Base-by-base conservation (phyloP, 83 land plant genomes). In the Isoetes engelmannii region DNA sequence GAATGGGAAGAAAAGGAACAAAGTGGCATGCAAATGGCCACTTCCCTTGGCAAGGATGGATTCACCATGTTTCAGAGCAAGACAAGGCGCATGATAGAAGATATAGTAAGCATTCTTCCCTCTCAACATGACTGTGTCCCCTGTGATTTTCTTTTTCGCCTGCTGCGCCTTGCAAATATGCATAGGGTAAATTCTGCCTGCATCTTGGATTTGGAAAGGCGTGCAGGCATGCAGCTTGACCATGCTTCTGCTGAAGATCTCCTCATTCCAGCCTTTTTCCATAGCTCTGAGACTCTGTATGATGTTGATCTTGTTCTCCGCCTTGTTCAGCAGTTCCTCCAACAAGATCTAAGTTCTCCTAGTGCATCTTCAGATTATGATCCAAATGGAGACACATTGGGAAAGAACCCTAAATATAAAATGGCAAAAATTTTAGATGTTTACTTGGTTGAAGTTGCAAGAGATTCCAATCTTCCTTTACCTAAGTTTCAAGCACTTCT, bases 151-250 rank as follows among this genome's bases (percentile, higher is more conserved):
- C 78, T 87, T 6, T 82, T 93, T 4, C 69, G 82, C 41, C 53
- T 93, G 5, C 71, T 93, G 28, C 74, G 89, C 28, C 72, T 84
- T 70, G 98, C 92, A 1, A 90, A 81, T 63, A 80, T 86, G 82
- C 47, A 83, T 73, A 80, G 81, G 41, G 92, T 80, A 45, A 83
- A 86, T 6, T 80, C 87, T 0, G 84, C 83, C 12, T 78, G 84
- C 65, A 84, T 76, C 4, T 82, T 81, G 5, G 96, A 90, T 54
- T 65, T 93, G 63, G 98, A 93, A 81, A 84, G 83, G 72, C 53
- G 96, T 47, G 87, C 86, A 6, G 98, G 88, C 6, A 84, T 84
- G 92, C 96, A 87, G 73, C 73, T 93, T 66, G 96, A 93, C 45
- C 87, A 87, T 45, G 89, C 90, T 7, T 54, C 69, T 4, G 54